A percentile compares a stretch with the other conserved stretches of the same genome.
phyloP scores from a whole-genome alignment of 202 grass and related monocot genomes.

The Digitaria exilis region DNA sequence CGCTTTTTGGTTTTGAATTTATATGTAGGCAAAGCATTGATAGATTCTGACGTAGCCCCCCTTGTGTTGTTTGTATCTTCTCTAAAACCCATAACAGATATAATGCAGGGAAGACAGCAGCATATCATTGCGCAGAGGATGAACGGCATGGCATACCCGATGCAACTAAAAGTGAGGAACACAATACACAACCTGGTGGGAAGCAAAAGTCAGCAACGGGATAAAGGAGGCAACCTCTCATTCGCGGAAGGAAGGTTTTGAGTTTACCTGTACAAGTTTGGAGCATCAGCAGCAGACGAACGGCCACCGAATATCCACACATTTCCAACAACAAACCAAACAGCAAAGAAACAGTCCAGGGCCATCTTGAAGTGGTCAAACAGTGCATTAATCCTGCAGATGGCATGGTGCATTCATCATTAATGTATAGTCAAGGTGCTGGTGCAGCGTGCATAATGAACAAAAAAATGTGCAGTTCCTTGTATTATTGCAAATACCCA shows the following conservation, averaged over 20 bases:
- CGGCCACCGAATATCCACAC: constrained; percentile 91
- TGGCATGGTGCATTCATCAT: constrained; percentile 14
- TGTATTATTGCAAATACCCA: neutral
- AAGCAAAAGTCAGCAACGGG: constrained; percentile 42
- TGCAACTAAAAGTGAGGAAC: constrained; percentile 95
- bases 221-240: constrained; percentile 8
- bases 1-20: constrained; percentile 90
- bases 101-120: constrained; percentile 92
- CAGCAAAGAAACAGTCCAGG: constrained; percentile 95
- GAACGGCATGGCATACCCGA: constrained; percentile 98
- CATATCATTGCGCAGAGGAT: constrained; percentile 98
- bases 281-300: constrained; percentile 69
- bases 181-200: constrained; percentile 86
- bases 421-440: neutral
- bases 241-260: neutral
- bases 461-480: neutral
- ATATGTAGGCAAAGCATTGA: constrained; percentile 80
- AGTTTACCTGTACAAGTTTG: constrained; percentile 90
- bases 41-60: constrained; percentile 87
- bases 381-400: constrained; percentile 83
- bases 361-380: constrained; percentile 99
- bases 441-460: constrained; percentile 8
- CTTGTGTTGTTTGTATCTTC: constrained; percentile 81
- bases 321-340: constrained; percentile 98
- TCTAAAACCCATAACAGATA: constrained; percentile 96